Evolutionary conservation across 495 filamentous ascomycete genomes (phyloP).

Genomic region (Penicillium pancosmium): DNA sequence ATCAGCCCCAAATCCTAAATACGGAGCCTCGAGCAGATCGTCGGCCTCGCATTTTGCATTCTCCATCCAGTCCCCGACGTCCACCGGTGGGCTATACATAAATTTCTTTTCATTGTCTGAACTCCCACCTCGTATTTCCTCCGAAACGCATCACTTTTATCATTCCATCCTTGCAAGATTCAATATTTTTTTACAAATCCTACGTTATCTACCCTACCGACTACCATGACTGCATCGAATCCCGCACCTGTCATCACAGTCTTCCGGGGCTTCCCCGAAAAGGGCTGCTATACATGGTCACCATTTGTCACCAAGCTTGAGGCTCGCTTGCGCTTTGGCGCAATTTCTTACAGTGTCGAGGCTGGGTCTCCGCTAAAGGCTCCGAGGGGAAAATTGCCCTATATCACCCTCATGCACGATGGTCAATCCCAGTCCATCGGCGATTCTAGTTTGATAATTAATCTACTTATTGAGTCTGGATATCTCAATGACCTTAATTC

Average conservation of each 20-base stretch:
- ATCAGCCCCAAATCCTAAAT: background rate
- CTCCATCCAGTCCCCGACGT: background rate
- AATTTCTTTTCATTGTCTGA: background rate
- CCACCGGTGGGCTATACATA: background rate
- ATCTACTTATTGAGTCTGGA: slow-evolving; percentile 41
- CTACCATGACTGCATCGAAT: background rate
- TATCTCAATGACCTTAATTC: slow-evolving; percentile 52
- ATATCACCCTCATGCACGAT: slow-evolving; percentile 32
- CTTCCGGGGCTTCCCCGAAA: slow-evolving; percentile 53
- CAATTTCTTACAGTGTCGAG: slow-evolving; percentile 47
- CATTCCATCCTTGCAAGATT: background rate
- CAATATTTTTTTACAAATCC: background rate
- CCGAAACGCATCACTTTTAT: background rate
- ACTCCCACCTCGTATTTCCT: background rate
- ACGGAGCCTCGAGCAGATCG: background rate
- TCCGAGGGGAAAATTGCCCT: slow-evolving; percentile 65
- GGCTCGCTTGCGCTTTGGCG: slow-evolving; percentile 58
- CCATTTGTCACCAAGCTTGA: slow-evolving; percentile 70
- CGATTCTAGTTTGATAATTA: slow-evolving; percentile 60
- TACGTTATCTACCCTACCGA: background rate
- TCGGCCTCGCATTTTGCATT: background rate
- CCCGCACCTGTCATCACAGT: slow-evolving; percentile 23
- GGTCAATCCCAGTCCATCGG: slow-evolving; percentile 21
- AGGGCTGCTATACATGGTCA: slow-evolving; percentile 56
- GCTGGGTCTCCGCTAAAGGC: slow-evolving; percentile 44